Conservation (phyloP, 805 yeast species). For the Kodamaea jinghongensis region DNA sequence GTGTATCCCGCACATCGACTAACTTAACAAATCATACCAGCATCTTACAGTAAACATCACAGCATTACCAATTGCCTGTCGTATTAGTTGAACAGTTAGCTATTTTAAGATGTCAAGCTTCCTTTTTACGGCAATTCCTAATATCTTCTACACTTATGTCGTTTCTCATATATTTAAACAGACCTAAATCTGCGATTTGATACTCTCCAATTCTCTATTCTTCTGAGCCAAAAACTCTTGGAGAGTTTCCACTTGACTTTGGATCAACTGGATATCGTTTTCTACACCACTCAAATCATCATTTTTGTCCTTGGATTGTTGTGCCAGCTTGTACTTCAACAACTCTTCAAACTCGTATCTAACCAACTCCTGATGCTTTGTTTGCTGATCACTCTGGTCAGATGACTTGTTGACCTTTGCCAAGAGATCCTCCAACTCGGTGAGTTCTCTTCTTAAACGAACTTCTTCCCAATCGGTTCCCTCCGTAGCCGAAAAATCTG, state of each 20-base stretch:
- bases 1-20: too few species aligned
- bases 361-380: conserved; percentile 24
- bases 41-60: too few species aligned
- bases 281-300: conserved; percentile 51
- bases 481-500: conserved; percentile 67
- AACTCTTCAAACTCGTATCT: conserved; percentile 77
- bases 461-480: conserved; percentile 95
- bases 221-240: conserved; percentile 65
- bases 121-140: too few species aligned
- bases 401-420: conserved; percentile 40
- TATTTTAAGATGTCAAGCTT: too few species aligned
- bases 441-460: conserved; percentile 72
- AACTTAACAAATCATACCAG: too few species aligned
- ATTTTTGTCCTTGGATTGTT: conserved; percentile 26
- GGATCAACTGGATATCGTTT: conserved; percentile 65
- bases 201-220: conserved; percentile 50
- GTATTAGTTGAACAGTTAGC: too few species aligned
- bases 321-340: conserved; percentile 61
- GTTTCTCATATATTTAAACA: too few species aligned
- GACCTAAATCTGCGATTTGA: conserved; percentile 1
- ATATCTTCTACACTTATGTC: not conserved
- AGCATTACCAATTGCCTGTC: too few species aligned
- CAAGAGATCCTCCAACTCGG: conserved; percentile 68
- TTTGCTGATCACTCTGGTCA: conserved; percentile 22
- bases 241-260: conserved; percentile 70